Evolutionary conservation across 176 grass and related monocot genomes (phyloP), one percentile per base, ranked within the genome.

Genomic region (Urochloa ruziziensis): DNA sequence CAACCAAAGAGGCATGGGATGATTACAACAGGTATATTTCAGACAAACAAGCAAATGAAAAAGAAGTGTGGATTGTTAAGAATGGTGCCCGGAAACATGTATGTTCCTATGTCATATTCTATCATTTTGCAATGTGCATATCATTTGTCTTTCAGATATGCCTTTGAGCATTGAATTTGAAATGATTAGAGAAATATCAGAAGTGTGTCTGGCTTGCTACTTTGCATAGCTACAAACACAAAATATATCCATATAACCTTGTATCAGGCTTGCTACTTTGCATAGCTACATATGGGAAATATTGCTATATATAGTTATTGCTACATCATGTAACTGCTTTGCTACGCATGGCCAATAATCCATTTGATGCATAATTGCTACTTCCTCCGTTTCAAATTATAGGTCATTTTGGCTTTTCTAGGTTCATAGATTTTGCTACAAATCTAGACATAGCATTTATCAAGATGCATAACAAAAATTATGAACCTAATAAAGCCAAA

Each of bases 1-100:
- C 95, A 60, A 91, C 90, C 59, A 97, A 97, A 92, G 95, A 97
- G 81, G 95, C 92, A 58, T 97, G 95, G 95, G 95, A 97, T 94
- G 95, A 97, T 81, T 97, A 97, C 66, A 97, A 97, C 82, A 88
- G 95, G 69, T 97, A 93, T 82, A 91, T 92, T 80, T 94, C 84
- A 62, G 95, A 97, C 65, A 92, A 89, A 76, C 88, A 97, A 87
- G 95, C 90, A 69, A 97, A 97, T 88, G 90, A 91, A 82, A 97
- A 94, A 72, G 88, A 94, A 94, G 88, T 97, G 28, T 97, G 95
- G 95, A 82, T 91, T 83, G 90, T 97, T 83, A 94, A 91, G 70
- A 89, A 97, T 84, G 95, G 88, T 44, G 34, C 84, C 81, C 86
- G 92, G 13, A 93, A 91, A 91, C 92, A 97, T 89, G 95, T 97